Evolutionary conservation across 495 filamentous ascomycete species (phyloP), one percentile per base, ranked within the genome.

Genomic region (Neurospora hispaniola): DNA sequence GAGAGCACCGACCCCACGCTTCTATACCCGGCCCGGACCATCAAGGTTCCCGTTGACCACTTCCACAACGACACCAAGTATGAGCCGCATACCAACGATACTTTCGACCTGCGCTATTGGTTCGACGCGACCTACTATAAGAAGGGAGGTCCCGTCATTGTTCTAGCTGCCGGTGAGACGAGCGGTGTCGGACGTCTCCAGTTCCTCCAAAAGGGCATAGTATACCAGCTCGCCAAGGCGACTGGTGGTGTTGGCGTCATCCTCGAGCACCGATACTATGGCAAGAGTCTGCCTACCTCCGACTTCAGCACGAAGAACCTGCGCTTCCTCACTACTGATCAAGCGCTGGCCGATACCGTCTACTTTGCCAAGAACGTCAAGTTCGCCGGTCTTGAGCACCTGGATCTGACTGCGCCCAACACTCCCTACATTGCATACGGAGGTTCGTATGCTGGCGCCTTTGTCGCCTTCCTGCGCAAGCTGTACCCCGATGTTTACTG

Each of bases 251-350:
- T 94, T n/a, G 90, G 88, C 2, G 91, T 94, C 39, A 87, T 94
- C 71, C 83, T 93, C 18, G 92, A 94, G 80, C 92, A 93, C 75
- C 86, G 90, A 35, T 93, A 92, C 82, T 93, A 92, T 73, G 91
- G 91, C 7, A 82, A 77, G 23, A 91, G 89, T 77, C 86, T 87
- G 70, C 90, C 90, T 0, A 83, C 82, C 0, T 73, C 81, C 9
- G 83, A 91, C 77, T 81, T 92, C 62, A 89, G 87, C 69, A 89
- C 86, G 0, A 82, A 89, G 76, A 92, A 84, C 75, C 79, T 94
- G 73, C 88, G 91, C 2, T 93, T 93, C 82, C 83, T 94, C 76
- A 89, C 90, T 1, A 94, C 91, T 7, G 90, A 93, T 69, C 92
- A 94, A 75, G 88, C 90, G 0, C 73, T 94, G 18, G 91, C 90